Evolutionary conservation across 768 basidiomycete genomes (phyloP).

Genomic region (Mycena venus): DNA sequence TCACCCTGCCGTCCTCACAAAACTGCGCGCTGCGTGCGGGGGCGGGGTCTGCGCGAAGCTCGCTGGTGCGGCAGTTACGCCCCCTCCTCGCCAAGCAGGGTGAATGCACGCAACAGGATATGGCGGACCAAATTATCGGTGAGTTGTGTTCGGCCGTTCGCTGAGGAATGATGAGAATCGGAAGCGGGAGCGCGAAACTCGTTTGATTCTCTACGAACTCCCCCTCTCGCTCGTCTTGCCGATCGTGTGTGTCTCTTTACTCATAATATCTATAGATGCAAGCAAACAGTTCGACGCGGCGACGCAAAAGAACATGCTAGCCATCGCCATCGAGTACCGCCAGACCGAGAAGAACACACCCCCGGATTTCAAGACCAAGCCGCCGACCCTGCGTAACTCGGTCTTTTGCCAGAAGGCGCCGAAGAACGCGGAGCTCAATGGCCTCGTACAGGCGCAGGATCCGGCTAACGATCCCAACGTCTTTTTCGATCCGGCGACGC

Average conservation of each 20-base stretch:
- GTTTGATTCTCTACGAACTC: no score
- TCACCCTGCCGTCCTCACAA: constrained; percentile 60
- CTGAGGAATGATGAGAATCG: no score
- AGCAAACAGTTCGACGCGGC: constrained; percentile 64
- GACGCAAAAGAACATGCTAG: constrained; percentile 65
- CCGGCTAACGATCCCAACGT: constrained; percentile 64
- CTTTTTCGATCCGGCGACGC: constrained; percentile 62
- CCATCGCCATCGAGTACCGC: constrained; percentile 65
- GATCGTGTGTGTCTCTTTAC: no score
- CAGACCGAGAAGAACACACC: constrained; percentile 73
- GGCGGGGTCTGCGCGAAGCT: constrained; percentile 63
- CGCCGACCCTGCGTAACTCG: constrained; percentile 64
- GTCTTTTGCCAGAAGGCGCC: constrained; percentile 71
- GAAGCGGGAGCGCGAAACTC: no score
- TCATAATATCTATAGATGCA: no score
- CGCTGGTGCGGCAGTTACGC: constrained; percentile 62
- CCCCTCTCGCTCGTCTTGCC: no score
- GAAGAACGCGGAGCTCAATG: constrained; percentile 61
- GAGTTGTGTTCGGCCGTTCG: constrained; percentile 20
- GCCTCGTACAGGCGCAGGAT: constrained; percentile 67
- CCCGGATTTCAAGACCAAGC: constrained; percentile 69
- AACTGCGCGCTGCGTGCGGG: constrained; percentile 61
- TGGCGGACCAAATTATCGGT: constrained; percentile 71
- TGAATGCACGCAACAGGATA: constrained; percentile 70
- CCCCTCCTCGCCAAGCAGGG: constrained; percentile 64